These are phyloP conservation scores for Elaeis oleifera DNA, from an alignment of 202 grass and related monocot genomes.

Conservation along the genomic window DNA sequence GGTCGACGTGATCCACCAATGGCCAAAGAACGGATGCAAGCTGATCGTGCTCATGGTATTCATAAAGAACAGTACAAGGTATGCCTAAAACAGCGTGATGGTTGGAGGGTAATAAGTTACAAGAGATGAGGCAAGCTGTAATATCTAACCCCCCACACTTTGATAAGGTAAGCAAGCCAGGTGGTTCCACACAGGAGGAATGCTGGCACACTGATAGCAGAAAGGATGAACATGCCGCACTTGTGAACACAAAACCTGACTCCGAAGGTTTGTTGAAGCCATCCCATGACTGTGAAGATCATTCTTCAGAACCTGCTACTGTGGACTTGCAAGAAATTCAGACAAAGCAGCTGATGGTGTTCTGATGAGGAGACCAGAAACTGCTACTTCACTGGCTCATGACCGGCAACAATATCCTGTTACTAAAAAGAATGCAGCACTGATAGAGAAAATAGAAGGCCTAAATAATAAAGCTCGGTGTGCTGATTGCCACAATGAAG, in stretches of 20 bases:
- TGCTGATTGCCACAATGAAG: constrained; percentile 36
- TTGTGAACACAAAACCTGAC: constrained; percentile 23
- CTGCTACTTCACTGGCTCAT: constrained; percentile 20
- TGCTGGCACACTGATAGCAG: constrained; percentile 22
- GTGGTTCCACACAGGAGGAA: constrained; percentile 22
- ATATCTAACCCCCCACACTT: constrained; percentile 37
- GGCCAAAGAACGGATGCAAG: constrained; percentile 11
- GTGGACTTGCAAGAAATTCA: constrained; percentile 28
- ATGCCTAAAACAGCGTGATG: constrained; percentile 44
- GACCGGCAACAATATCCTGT: constrained; percentile 33
- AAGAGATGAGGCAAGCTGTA: constrained; percentile 33
- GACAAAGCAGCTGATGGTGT: constrained; percentile 33
- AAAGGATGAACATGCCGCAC: constrained; percentile 26
- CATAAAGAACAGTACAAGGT: constrained; percentile 42
- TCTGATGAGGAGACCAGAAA: constrained; percentile 24
- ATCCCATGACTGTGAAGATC: constrained; percentile 1
- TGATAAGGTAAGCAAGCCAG: constrained; percentile 17
- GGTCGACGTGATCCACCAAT: constrained; percentile 31
- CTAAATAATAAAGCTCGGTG: constrained; percentile 81
- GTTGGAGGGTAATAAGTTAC: constrained; percentile 20
- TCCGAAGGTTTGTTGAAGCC: constrained; percentile 11
- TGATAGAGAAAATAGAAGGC: constrained; percentile 85
- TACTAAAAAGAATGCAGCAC: constrained; percentile 58
- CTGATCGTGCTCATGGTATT: constrained; percentile 29
- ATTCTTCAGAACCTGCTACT: constrained; percentile 1